Percentiles rank a stretch among this genome's conserved stretches.
phyloP scores from a whole-genome alignment of 768 basidiomycete genomes.

The Lanmaoa pseudosensibilis region DNA sequence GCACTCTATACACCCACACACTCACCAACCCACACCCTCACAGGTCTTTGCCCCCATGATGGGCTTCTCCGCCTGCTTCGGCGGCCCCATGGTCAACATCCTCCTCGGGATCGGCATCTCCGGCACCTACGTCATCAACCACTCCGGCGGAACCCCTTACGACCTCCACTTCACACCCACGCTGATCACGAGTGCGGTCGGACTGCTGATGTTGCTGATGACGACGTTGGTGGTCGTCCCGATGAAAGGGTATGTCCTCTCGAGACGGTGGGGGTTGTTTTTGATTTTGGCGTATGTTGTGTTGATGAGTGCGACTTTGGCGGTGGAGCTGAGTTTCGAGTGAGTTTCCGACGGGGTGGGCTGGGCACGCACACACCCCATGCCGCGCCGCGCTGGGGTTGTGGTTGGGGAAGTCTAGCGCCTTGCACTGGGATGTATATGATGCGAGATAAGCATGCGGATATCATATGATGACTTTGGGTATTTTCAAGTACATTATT shows the following conservation, averaged over 20 bases:
- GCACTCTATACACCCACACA: no score
- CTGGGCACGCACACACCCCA: no score
- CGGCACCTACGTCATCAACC: constrained; percentile 78
- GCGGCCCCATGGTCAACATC: constrained; percentile 90
- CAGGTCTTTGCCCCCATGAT: constrained; percentile 87
- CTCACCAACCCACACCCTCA: background rate
- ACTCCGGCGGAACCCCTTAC: constrained; percentile 57
- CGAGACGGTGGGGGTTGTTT: constrained; percentile 78
- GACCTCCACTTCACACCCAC: constrained; percentile 78
- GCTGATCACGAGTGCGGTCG: constrained; percentile 78
- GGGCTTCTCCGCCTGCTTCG: constrained; percentile 95
- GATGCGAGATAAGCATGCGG: no score
- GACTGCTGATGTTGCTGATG: constrained; percentile 73
- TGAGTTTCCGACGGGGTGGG: no score
- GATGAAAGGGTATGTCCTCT: constrained; percentile 76
- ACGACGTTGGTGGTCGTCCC: constrained; percentile 84
- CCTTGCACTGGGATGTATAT: no score
- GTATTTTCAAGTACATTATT: no score
- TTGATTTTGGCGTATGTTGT: constrained; percentile 71
- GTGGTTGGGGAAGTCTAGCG: background rate
- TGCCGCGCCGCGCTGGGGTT: background rate
- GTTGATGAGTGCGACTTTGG: constrained; percentile 77
- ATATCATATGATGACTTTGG: no score
- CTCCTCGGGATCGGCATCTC: constrained; percentile 90
- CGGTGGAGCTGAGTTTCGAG: constrained; percentile 60